Percentiles rank a stretch among this genome's conserved stretches.
These are phyloP conservation scores for Carpinus fangiana DNA, from an alignment of 306 rosid genomes.

Conservation along the genomic window DNA sequence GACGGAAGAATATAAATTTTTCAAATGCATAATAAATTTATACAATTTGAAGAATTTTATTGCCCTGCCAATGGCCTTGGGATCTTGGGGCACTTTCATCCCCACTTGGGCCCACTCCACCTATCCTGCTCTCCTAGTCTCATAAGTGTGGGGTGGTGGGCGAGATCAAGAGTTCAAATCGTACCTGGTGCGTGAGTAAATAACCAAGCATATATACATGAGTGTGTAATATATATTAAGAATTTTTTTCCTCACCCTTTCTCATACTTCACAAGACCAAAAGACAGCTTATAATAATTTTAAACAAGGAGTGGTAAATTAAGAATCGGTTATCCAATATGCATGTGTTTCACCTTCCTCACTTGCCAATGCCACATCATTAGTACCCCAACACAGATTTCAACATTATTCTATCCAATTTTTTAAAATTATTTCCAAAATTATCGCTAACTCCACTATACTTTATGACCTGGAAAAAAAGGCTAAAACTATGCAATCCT, in stretches of 20 bases:
- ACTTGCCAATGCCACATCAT: not conserved
- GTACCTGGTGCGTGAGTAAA: not conserved
- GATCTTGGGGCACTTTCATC: not conserved
- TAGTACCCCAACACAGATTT: not conserved
- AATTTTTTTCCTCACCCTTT: not conserved
- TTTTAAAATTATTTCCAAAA: not conserved
- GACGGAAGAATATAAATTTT: not conserved
- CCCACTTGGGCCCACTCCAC: not conserved
- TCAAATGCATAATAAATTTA: not conserved
- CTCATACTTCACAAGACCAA: not conserved
- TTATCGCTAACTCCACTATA: not conserved
- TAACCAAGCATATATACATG: not conserved
- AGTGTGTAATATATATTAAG: too few species aligned
- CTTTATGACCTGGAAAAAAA: not conserved
- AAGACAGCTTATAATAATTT: not conserved
- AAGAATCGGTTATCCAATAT: not conserved
- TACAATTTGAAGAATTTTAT: too few species aligned
- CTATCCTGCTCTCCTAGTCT: too few species aligned
- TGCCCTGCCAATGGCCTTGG: not conserved
- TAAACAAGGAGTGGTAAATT: not conserved
- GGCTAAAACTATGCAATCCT: not conserved
- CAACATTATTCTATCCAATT: not conserved
- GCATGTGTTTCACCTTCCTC: not conserved
- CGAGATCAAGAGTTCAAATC: not conserved
- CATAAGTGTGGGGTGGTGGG: not conserved